A percentile compares a stretch with the other conserved stretches of the same genome.
Conservation (phyloP, 352 stramenopile genomes). For the Globisporangium spinosum region DNA sequence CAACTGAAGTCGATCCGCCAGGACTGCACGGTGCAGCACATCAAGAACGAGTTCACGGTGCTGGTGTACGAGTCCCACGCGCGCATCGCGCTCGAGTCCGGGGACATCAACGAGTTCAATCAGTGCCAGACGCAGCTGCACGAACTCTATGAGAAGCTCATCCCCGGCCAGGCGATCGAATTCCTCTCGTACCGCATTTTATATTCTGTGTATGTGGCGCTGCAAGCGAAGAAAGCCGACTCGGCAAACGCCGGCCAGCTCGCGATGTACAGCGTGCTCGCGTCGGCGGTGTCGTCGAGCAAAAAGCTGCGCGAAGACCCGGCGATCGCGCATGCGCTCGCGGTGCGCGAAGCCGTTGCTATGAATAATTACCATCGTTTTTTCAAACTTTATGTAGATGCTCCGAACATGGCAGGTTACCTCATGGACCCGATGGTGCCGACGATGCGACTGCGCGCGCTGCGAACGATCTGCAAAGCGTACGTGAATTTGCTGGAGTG, state of each 20-base stretch:
- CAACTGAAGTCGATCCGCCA: constrained; percentile 99
- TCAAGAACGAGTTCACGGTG: constrained; percentile 97
- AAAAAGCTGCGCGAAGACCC: constrained; percentile 44
- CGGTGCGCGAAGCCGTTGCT: constrained; percentile 75
- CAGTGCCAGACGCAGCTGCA: constrained; percentile 90
- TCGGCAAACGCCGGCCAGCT: constrained; percentile 75
- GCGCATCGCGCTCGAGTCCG: constrained; percentile 93
- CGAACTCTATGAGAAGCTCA: constrained; percentile 81
- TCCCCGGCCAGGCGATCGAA: constrained; percentile 72
- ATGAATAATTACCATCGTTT: constrained; percentile 88
- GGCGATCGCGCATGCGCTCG: constrained; percentile 67
- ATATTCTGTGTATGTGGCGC: constrained; percentile 88
- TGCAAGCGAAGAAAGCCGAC: constrained; percentile 85
- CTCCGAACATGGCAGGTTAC: constrained; percentile 89
- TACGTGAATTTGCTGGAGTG: constrained; percentile 26
- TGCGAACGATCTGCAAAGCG: constrained; percentile 88
- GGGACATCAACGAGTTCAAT: constrained; percentile 97
- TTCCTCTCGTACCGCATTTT: constrained; percentile 88
- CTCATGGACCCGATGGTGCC: constrained; percentile 86
- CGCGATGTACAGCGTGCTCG: constrained; percentile 81
- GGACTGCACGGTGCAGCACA: constrained; percentile 96
- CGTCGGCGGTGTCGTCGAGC: constrained; percentile 33
- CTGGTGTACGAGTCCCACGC: constrained; percentile 97
- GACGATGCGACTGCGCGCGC: constrained; percentile 72
- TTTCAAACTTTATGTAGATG: constrained; percentile 84